Conservation (phyloP, 805 yeast genomes). For the Candida ulmi region DNA sequence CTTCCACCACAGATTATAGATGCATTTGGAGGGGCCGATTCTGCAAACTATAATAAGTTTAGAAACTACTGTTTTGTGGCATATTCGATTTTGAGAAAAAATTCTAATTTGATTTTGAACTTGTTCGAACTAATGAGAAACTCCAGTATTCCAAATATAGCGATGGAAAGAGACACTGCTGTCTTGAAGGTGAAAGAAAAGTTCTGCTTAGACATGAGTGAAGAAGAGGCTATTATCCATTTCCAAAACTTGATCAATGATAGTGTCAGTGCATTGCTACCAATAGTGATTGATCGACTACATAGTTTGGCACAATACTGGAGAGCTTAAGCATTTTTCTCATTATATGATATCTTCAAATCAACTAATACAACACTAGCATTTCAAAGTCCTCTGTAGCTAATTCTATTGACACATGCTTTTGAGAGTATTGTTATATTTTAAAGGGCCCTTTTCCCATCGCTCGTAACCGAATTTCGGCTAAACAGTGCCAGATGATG, state of each 20-base stretch:
- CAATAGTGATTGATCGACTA: conserved; percentile 90
- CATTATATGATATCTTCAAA: too few species aligned
- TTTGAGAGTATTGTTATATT: too few species aligned
- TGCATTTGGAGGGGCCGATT: conserved; percentile 93
- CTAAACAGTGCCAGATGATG: too few species aligned
- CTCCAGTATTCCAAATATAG: conserved; percentile 87
- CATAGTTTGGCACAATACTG: conserved; percentile 97
- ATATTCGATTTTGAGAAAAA: conserved; percentile 82
- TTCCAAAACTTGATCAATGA: conserved; percentile 93
- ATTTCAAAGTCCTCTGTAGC: too few species aligned
- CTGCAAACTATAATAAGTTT: conserved; percentile 80
- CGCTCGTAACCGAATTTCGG: background rate
- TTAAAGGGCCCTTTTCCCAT: background rate
- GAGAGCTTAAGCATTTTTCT: conserved; percentile 87
- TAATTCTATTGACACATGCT: too few species aligned
- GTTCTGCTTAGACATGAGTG: conserved; percentile 88
- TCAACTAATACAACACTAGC: too few species aligned
- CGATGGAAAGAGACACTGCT: conserved; percentile 78
- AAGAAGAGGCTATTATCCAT: conserved; percentile 92
- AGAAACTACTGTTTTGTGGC: conserved; percentile 93
- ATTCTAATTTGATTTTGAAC: conserved; percentile 84
- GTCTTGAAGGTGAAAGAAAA: conserved; percentile 90
- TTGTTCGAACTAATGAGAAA: conserved; percentile 91
- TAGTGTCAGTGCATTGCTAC: conserved; percentile 88
- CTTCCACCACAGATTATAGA: conserved; percentile 94